phyloP scores from a whole-genome alignment of 163 green algal genomes.

The Volvox carteri region DNA sequence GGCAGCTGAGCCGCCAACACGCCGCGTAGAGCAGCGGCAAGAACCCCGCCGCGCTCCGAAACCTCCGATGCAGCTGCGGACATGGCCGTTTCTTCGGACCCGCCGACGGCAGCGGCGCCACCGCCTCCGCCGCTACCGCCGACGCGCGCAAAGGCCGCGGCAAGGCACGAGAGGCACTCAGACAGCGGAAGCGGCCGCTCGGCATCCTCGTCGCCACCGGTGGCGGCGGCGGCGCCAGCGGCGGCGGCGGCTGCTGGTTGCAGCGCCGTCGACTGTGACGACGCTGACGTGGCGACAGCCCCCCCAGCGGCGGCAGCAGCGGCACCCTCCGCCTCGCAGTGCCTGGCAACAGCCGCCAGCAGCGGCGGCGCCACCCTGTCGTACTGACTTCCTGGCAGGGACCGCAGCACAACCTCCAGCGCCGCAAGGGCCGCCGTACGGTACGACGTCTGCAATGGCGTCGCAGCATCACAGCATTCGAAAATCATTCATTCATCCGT shows the following conservation, averaged over 20 bases:
- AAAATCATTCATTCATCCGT: background rate
- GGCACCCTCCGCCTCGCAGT: background rate
- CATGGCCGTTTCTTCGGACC: background rate
- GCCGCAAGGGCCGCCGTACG: conserved; percentile 65
- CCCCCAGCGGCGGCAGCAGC: background rate
- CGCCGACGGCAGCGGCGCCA: background rate
- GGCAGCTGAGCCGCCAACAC: conserved; percentile 34
- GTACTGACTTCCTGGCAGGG: conserved; percentile 57
- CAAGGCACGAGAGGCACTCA: conserved; percentile 59
- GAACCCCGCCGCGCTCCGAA: background rate
- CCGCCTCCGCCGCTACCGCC: background rate
- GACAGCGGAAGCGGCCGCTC: conserved; percentile 56
- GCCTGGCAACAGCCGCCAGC: conserved; percentile 41
- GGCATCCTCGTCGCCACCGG: conserved; percentile 1
- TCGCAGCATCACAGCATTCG: background rate
- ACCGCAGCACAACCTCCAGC: conserved; percentile 63
- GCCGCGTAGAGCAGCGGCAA: background rate
- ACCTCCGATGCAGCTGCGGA: conserved; percentile 10
- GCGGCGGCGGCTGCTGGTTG: background rate
- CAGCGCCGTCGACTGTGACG: background rate
- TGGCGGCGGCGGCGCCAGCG: background rate
- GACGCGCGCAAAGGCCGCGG: conserved; percentile 50
- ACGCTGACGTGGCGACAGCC: too few relatives aligned
- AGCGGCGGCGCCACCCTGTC: conserved; percentile 14
- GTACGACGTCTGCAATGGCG: background rate